A percentile compares a stretch with the other conserved stretches of the same genome.
Conservation (phyloP, 164 flowering plant species). For the Magnolia officinalis region DNA sequence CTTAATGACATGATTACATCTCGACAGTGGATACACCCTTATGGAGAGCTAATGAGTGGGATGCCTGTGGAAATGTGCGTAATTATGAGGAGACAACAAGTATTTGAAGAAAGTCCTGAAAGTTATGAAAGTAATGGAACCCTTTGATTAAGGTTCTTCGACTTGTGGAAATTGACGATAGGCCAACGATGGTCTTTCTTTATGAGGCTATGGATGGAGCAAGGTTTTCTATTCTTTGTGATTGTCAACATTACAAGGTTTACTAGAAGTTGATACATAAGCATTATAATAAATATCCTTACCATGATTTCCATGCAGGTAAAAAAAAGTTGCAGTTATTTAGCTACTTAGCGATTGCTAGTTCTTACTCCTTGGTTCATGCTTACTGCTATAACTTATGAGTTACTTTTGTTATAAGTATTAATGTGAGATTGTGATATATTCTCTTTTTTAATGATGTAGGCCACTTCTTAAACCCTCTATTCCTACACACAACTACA, state of each 20-base stretch:
- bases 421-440: no score
- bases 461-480: neutral
- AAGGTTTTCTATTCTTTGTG: no score
- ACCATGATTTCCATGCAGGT: no score
- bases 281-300: no score
- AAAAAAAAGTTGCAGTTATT: no score
- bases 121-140: neutral
- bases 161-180: neutral
- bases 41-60: neutral
- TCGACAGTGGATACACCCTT: neutral
- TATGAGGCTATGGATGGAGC: no score
- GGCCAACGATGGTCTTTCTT: no score
- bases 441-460: neutral
- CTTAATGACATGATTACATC: neutral
- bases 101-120: neutral
- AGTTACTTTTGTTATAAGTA: neutral
- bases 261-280: no score
- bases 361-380: neutral
- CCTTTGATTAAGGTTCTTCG: neutral
- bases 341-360: no score
- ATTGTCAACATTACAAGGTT: no score
- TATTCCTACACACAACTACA: neutral
- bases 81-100: neutral
- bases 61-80: neutral
- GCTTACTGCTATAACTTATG: neutral